Evolutionary conservation across 1,284 basidiomycete genomes (phyloP).

Genomic region (Xerocomus amazonicus): DNA sequence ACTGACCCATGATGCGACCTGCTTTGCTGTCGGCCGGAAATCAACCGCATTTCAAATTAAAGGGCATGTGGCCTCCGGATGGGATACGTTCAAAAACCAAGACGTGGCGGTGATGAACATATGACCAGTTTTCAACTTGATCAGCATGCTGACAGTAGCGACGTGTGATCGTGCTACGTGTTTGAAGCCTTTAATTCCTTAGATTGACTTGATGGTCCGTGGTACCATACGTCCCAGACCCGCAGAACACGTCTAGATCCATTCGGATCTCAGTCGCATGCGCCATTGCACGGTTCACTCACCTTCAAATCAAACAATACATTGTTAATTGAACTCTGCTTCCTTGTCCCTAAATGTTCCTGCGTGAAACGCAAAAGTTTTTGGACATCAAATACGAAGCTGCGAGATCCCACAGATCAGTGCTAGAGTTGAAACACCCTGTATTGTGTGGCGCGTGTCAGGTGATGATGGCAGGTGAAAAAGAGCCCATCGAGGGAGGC

Average conservation of each 20-base stretch:
- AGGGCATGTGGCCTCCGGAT: not conserved
- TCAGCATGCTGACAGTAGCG: not conserved
- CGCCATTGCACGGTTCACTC: conserved; percentile 3
- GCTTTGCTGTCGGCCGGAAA: conserved; percentile 1
- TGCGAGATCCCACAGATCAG: too few relatives aligned
- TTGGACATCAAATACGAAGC: too few relatives aligned
- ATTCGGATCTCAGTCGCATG: conserved; percentile 14
- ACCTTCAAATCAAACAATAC: conserved; percentile 4
- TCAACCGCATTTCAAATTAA: conserved; percentile 9
- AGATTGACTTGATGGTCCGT: conserved; percentile 2
- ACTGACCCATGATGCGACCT: not conserved
- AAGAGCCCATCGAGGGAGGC: too few relatives aligned
- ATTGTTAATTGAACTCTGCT: too few relatives aligned
- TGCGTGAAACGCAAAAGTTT: too few relatives aligned
- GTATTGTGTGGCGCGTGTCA: too few relatives aligned
- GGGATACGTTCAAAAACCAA: not conserved
- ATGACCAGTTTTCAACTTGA: too few relatives aligned
- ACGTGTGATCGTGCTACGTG: not conserved
- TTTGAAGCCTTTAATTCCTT: conserved; percentile 2
- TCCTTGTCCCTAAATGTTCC: too few relatives aligned
- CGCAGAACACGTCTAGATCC: too few relatives aligned
- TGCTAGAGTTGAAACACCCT: too few relatives aligned
- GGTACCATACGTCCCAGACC: too few relatives aligned
- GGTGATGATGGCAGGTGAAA: too few relatives aligned
- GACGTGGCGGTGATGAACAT: not conserved